Conservation (phyloP, 495 filamentous ascomycete genomes). For the Talaromyces liani region DNA sequence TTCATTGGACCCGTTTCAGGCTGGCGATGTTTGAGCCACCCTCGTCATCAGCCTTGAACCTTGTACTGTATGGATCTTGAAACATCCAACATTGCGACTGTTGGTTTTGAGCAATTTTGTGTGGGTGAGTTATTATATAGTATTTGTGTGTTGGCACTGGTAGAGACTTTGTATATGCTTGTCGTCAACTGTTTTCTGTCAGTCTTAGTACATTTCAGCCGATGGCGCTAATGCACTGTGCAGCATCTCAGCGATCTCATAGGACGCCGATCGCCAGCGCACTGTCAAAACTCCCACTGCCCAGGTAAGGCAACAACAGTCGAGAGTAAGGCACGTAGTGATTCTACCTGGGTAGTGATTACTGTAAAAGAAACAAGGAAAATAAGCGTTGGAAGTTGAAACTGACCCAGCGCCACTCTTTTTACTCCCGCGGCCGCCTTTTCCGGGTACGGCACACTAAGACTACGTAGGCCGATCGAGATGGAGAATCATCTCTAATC, state of each 20-base stretch:
- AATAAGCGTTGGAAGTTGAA: neutral
- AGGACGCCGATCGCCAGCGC: constrained; percentile 4
- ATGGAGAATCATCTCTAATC: neutral
- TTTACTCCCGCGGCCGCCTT: neutral
- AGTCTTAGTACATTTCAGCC: neutral
- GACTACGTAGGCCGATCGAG: neutral
- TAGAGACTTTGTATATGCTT: neutral
- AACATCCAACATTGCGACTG: neutral
- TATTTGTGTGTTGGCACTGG: neutral
- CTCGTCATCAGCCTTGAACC: neutral
- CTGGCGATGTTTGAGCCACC: neutral
- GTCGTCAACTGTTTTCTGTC: neutral
- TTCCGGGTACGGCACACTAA: neutral
- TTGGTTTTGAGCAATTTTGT: neutral
- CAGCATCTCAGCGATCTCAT: neutral
- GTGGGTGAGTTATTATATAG: neutral
- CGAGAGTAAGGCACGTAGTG: no score
- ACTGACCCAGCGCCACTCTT: neutral
- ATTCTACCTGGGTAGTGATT: no score
- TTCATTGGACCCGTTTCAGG: neutral
- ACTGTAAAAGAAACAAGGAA: neutral
- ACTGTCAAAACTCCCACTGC: neutral
- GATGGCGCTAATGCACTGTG: constrained; percentile 5
- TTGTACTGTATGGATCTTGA: neutral
- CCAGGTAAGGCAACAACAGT: no score